Conservation (phyloP, 164 flowering plant species). For the Protea cynaroides region DNA sequence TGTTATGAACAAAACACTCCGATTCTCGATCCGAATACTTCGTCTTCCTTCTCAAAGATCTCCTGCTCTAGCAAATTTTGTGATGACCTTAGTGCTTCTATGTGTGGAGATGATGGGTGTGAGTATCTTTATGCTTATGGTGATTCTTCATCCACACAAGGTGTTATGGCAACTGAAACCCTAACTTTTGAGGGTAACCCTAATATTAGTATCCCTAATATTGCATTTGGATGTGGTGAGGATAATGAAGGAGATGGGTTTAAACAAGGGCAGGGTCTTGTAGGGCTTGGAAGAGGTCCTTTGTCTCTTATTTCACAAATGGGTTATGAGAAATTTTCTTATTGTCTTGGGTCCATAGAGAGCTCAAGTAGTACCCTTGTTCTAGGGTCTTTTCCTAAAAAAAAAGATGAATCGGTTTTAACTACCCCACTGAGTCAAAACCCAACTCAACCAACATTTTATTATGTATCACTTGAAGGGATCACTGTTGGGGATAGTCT, state of each 20-base stretch:
- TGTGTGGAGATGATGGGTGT: conserved; percentile 40
- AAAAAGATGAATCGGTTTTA: conserved; percentile 4
- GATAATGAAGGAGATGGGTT: conserved; percentile 71
- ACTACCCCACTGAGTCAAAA: conserved; percentile 53
- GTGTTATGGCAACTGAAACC: conserved; percentile 59
- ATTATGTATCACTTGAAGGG: conserved; percentile 64
- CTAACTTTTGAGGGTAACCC: conserved; percentile 40
- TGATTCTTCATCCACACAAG: conserved; percentile 68
- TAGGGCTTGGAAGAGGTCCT: conserved; percentile 89
- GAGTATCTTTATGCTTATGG: conserved; percentile 71
- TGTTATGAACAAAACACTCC: conserved; percentile 62
- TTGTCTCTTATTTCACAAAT: conserved; percentile 79
- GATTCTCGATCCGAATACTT: conserved; percentile 60
- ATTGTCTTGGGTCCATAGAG: conserved; percentile 66
- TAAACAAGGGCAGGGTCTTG: conserved; percentile 62
- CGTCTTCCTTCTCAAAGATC: conserved; percentile 50
- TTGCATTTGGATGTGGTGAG: conserved; percentile 80
- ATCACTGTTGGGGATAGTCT: conserved; percentile 59
- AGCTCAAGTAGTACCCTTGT: conserved; percentile 45
- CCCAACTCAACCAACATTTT: conserved; percentile 64
- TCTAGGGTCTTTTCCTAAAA: conserved; percentile 51
- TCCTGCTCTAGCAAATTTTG: conserved; percentile 55
- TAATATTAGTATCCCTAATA: conserved; percentile 27
- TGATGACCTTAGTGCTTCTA: conserved; percentile 37
- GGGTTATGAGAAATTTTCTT: conserved; percentile 60